Evolutionary conservation across 2,329 filamentous ascomycete genomes (phyloP).

Genomic region (Mycosphaerella sp.): DNA sequence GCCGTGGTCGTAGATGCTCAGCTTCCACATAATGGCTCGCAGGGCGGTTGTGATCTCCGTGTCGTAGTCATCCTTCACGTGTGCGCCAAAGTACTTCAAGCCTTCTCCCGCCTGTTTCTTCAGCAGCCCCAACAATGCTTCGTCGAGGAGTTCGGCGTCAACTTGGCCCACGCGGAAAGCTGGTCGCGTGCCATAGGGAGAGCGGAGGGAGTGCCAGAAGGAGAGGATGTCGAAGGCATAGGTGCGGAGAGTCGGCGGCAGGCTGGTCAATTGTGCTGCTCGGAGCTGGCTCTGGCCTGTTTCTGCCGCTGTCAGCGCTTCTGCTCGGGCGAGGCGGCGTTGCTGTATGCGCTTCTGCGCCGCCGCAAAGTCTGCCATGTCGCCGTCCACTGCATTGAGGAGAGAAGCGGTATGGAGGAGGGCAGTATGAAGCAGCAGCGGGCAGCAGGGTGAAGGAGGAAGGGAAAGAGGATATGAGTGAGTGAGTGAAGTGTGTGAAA

Average conservation of each 20-base stretch:
- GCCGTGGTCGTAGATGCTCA: constrained; percentile 94
- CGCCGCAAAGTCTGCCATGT: constrained; percentile 65
- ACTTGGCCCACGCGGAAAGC: constrained; percentile 93
- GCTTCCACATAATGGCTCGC: constrained; percentile 78
- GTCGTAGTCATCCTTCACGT: constrained; percentile 78
- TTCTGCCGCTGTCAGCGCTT: constrained; percentile 43
- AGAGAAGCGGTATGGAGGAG: neutral
- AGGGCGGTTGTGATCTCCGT: constrained; percentile 75
- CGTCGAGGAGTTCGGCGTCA: constrained; percentile 89
- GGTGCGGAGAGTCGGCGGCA: constrained; percentile 48
- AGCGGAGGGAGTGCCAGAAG: constrained; percentile 64
- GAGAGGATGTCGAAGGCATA: constrained; percentile 23
- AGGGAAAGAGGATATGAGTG: too few species aligned
- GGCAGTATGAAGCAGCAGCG: too few species aligned
- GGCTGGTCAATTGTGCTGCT: constrained; percentile 37
- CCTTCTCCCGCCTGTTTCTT: constrained; percentile 81
- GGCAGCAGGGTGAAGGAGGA: too few species aligned
- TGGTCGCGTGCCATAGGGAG: constrained; percentile 71
- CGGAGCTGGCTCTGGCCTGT: constrained; percentile 40
- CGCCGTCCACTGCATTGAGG: neutral
- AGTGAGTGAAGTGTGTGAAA: neutral
- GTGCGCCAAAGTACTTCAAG: constrained; percentile 74
- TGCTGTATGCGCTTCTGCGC: constrained; percentile 81
- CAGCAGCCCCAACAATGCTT: constrained; percentile 80
- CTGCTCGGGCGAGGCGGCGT: constrained; percentile 68